Percentiles rank a stretch among this genome's conserved stretches.
Conservation (phyloP, 257 asterid species). For the Solanum acaule region DNA sequence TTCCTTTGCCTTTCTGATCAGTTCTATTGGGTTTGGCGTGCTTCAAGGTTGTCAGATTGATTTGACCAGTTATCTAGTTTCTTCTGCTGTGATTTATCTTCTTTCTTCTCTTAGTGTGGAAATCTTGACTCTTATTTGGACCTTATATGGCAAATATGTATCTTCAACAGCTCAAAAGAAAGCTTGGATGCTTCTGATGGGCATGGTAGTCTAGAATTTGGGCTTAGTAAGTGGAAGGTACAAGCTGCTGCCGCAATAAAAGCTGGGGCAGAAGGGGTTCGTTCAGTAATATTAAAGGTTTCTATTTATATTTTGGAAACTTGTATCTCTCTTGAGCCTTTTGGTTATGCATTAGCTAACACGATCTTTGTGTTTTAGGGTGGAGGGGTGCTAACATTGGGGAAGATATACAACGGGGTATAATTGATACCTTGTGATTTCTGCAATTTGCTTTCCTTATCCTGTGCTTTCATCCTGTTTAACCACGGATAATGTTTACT, state of each 20-base stretch:
- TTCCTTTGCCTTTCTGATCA: background rate
- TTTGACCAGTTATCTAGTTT: background rate
- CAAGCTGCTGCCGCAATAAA: constrained; percentile 67
- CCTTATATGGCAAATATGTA: constrained; percentile 45
- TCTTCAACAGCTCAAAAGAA: constrained; percentile 27
- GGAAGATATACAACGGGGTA: constrained; percentile 64
- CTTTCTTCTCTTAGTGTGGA: background rate
- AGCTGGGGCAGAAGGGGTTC: constrained; percentile 64
- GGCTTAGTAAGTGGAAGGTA: constrained; percentile 79
- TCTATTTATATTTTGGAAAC: constrained; percentile 2
- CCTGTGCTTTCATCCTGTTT: constrained; percentile 1
- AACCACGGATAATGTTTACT: constrained; percentile 3
- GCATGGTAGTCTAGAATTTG: constrained; percentile 47
- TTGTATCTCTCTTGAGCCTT: background rate
- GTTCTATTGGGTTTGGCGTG: background rate
- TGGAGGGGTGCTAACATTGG: constrained; percentile 81
- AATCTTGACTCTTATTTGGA: constrained; percentile 1
- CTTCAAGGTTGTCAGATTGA: background rate
- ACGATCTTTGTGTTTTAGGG: constrained; percentile 40
- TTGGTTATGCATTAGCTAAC: constrained; percentile 2
- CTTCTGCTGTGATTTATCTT: background rate
- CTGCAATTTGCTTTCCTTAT: constrained; percentile 3
- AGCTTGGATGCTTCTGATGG: constrained; percentile 28
- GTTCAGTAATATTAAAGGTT: constrained; percentile 69
- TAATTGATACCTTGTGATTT: constrained; percentile 1